phyloP scores from a whole-genome alignment of 495 filamentous ascomycete species.

The Monascus purpureus region DNA sequence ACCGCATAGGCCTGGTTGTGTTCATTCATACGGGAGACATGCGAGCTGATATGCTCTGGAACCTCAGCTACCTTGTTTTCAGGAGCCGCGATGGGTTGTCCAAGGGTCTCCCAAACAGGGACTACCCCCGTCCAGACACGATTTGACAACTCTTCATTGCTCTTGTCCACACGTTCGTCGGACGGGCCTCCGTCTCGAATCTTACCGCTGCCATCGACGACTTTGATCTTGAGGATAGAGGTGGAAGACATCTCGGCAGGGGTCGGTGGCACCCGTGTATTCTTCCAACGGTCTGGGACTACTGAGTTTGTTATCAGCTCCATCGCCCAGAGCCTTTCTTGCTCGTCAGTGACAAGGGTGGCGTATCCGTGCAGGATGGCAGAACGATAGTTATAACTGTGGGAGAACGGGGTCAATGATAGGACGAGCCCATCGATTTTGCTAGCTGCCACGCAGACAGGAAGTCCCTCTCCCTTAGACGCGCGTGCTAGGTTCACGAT shows the following conservation, averaged over 20 bases:
- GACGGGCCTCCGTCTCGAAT: constrained; percentile 50
- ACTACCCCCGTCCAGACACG: constrained; percentile 77
- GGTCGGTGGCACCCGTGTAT: constrained; percentile 59
- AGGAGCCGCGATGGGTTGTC: constrained; percentile 50
- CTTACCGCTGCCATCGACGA: constrained; percentile 69
- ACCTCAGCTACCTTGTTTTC: constrained; percentile 44
- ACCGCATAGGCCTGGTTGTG: constrained; percentile 38
- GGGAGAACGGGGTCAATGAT: constrained; percentile 60
- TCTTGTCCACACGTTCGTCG: constrained; percentile 58
- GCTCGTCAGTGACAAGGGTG: constrained; percentile 44
- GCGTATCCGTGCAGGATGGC: constrained; percentile 70
- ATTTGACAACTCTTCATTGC: constrained; percentile 42
- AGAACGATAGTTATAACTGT: constrained; percentile 84
- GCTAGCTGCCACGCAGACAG: constrained; percentile 52
- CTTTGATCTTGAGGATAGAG: constrained; percentile 52
- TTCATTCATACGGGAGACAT: constrained; percentile 38
- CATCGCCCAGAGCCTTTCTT: constrained; percentile 78
- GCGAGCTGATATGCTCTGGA: constrained; percentile 51
- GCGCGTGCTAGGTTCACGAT: constrained; percentile 55
- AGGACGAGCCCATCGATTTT: constrained; percentile 64
- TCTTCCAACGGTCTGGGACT: constrained; percentile 51
- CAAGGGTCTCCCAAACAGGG: constrained; percentile 52
- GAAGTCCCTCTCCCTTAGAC: constrained; percentile 36
- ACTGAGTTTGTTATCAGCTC: constrained; percentile 65
- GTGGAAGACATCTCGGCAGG: constrained; percentile 66